Conservation (phyloP, 192 early-diverging fungal genomes). For the Backusella tarrabulga region DNA sequence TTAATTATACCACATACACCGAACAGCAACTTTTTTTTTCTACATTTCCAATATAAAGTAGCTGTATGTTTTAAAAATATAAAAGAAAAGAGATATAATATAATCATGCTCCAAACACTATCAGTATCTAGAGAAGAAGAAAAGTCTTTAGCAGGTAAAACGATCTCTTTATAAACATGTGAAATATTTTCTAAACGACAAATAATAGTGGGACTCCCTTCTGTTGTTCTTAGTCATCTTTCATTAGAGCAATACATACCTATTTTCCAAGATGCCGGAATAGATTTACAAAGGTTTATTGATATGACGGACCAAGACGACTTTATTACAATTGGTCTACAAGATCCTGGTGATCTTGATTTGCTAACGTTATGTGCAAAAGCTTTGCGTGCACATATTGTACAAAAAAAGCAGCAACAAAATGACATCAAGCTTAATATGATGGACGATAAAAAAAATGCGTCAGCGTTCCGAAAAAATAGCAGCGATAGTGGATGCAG, state of each 20-base stretch:
- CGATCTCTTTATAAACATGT: not conserved
- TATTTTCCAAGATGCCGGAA: conserved; percentile 3
- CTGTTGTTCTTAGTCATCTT: conserved; percentile 9
- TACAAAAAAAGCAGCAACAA: not conserved
- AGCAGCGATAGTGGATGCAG: not conserved
- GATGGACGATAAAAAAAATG: not conserved
- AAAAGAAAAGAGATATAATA: not conserved
- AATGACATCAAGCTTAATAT: not conserved
- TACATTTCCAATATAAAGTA: not conserved
- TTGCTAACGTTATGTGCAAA: not conserved
- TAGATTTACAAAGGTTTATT: conserved; percentile 10
- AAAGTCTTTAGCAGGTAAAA: not conserved
- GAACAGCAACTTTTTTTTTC: not conserved
- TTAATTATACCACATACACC: not conserved
- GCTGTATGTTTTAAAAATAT: not conserved
- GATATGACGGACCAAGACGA: conserved; percentile 12
- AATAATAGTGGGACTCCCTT: conserved; percentile 2
- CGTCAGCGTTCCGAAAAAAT: not conserved
- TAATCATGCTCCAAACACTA: not conserved
- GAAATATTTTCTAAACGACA: not conserved
- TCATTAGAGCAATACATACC: conserved; percentile 10
- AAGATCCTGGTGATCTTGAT: conserved; percentile 4
- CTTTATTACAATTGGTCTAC: conserved; percentile 16
- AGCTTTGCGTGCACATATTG: not conserved
- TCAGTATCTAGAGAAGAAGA: conserved; percentile 4